phyloP scores from a whole-genome alignment of 768 basidiomycete species.

The Boletus pseudo-olivaceus region DNA sequence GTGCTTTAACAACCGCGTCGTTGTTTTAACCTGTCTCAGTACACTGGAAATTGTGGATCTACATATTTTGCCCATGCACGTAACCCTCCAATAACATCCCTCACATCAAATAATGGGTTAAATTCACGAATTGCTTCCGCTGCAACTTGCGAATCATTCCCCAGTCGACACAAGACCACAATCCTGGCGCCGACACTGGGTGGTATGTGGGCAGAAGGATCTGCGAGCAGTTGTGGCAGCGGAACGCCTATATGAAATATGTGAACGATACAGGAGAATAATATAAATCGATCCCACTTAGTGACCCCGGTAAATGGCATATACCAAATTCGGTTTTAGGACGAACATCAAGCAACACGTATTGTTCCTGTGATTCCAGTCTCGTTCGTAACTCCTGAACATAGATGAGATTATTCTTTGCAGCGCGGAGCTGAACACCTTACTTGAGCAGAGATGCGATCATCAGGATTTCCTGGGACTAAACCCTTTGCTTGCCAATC shows the following conservation, averaged over 20 bases:
- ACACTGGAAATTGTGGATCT: conserved; percentile 76
- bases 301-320: conserved; percentile 71
- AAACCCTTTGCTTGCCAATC: conserved; percentile 63
- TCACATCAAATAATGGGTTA: conserved; percentile 35
- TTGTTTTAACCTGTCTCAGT: conserved; percentile 41
- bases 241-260: conserved; percentile 63
- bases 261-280: background rate
- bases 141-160: conserved; percentile 92
- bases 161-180: conserved; percentile 78
- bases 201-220: conserved; percentile 49
- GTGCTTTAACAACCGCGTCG: background rate
- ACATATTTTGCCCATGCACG: conserved; percentile 74
- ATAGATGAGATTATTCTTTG: background rate
- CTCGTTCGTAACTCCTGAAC: conserved; percentile 48
- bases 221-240: conserved; percentile 56
- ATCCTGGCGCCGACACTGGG: conserved; percentile 22
- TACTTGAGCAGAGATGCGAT: conserved; percentile 47
- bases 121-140: conserved; percentile 43
- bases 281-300: conserved; percentile 48
- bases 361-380: conserved; percentile 29
- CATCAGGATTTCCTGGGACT: conserved; percentile 34
- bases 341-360: conserved; percentile 72
- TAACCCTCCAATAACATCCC: conserved; percentile 80
- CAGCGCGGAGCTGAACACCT: background rate
- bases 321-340: conserved; percentile 80